A percentile compares a stretch with the other conserved stretches of the same genome.
Conservation (phyloP, 805 yeast genomes). For the Yarrowia divulgata region DNA sequence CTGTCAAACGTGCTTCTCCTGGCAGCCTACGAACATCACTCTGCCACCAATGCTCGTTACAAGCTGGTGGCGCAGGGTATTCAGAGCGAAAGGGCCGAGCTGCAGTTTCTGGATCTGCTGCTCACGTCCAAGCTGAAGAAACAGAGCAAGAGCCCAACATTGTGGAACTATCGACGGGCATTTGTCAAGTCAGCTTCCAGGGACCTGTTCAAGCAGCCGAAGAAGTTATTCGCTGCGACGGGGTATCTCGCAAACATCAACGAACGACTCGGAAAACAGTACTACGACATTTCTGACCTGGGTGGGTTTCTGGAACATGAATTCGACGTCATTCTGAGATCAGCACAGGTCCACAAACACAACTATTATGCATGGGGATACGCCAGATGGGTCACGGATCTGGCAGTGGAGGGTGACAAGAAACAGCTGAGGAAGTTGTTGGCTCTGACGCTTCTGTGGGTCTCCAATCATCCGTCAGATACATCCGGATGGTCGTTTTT, state of each 20-base stretch:
- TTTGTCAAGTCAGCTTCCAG: constrained; percentile 35
- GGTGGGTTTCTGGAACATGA: constrained; percentile 43
- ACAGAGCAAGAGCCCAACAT: constrained; percentile 52
- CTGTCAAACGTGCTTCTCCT: constrained; percentile 44
- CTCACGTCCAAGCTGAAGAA: constrained; percentile 50
- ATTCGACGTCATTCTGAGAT: constrained; percentile 47
- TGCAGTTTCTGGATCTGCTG: constrained; percentile 46
- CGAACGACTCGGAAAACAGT: neutral
- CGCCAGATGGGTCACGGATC: constrained; percentile 49
- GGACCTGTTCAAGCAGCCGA: neutral
- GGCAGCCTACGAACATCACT: constrained; percentile 49
- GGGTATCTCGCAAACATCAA: neutral
- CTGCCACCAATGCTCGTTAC: constrained; percentile 47
- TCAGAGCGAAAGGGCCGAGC: constrained; percentile 42
- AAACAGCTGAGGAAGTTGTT: constrained; percentile 38
- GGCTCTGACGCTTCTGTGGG: constrained; percentile 35
- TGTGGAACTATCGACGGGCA: constrained; percentile 53
- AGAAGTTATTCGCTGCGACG: neutral
- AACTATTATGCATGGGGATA: constrained; percentile 61
- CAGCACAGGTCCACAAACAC: constrained; percentile 54
- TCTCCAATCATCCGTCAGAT: constrained; percentile 46
- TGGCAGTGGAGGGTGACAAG: constrained; percentile 42
- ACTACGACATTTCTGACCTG: neutral
- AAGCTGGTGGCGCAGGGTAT: constrained; percentile 41
- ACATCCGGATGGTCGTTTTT: constrained; percentile 50